Conservation (phyloP, 495 filamentous ascomycete species). For the Clohesyomyces aquaticus region DNA sequence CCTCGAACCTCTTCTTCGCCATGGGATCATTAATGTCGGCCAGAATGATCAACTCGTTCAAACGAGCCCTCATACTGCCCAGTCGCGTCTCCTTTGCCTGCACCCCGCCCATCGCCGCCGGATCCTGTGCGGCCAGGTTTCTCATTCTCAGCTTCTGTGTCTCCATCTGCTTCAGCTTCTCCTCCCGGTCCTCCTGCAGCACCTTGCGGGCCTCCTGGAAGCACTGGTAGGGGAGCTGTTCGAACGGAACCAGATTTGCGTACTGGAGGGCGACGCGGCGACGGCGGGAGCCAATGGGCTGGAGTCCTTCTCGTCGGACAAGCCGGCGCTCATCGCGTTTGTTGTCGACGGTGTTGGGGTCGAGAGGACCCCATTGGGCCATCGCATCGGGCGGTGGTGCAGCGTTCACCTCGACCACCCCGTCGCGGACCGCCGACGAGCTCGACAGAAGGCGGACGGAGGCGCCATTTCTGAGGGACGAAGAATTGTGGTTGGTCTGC, state of each 20-base stretch:
- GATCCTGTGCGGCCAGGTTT: conserved; percentile 60
- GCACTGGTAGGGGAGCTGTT: conserved; percentile 90
- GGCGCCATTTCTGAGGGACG: conserved; percentile 7
- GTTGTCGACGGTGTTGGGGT: conserved; percentile 40
- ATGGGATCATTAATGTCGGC: conserved; percentile 95
- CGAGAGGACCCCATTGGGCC: conserved; percentile 34
- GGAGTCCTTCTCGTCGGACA: conserved; percentile 29
- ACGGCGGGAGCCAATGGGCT: conserved; percentile 63
- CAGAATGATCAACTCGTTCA: conserved; percentile 83
- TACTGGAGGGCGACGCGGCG: conserved; percentile 71
- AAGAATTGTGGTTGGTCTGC: conserved; percentile 10
- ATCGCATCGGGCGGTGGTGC: conserved; percentile 31
- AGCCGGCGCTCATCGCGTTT: conserved; percentile 43
- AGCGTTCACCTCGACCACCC: conserved; percentile 21
- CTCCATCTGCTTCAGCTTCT: conserved; percentile 72
- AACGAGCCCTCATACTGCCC: conserved; percentile 67
- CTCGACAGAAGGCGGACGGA: conserved; percentile 37
- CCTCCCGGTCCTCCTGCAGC: conserved; percentile 74
- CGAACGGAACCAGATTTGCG: conserved; percentile 72
- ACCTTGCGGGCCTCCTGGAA: conserved; percentile 94
- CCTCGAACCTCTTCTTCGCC: conserved; percentile 93
- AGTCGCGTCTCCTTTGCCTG: conserved; percentile 60
- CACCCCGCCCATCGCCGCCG: conserved; percentile 63
- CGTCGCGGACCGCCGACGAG: conserved; percentile 28
- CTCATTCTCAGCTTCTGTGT: conserved; percentile 56